Evolutionary conservation across 352 stramenopile species (phyloP).

Genomic region (Lagenidium sp.): DNA sequence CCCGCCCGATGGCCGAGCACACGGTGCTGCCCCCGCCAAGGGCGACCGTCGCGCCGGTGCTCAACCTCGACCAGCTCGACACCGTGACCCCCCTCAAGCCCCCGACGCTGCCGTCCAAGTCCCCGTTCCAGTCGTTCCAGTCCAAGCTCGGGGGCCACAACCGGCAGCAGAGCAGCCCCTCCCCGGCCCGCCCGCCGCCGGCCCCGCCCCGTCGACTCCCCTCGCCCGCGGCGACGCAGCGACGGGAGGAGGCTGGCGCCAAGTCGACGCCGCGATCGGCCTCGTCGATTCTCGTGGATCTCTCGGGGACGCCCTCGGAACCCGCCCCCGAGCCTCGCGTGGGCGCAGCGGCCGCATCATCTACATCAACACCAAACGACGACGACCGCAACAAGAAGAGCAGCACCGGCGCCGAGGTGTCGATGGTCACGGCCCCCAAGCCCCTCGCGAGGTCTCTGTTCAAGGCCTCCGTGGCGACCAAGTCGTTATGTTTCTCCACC

Average conservation of each 20-base stretch:
- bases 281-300: too few species aligned
- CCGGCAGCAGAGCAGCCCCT: too few species aligned
- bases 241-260: too few species aligned
- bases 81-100: constrained; percentile 8
- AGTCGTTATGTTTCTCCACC: constrained; percentile 76
- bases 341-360: constrained; percentile 5
- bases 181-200: too few species aligned
- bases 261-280: too few species aligned
- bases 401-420: constrained; percentile 1
- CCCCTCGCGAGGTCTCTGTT: constrained; percentile 43
- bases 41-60: constrained; percentile 24
- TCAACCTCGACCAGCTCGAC: constrained; percentile 12
- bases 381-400: background rate
- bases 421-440: constrained; percentile 19
- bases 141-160: too few species aligned
- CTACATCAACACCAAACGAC: constrained; percentile 1
- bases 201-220: too few species aligned
- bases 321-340: constrained; percentile 4
- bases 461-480: constrained; percentile 33
- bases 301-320: too few species aligned
- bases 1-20: constrained; percentile 9
- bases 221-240: too few species aligned
- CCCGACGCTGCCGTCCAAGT: constrained; percentile 33
- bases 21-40: constrained; percentile 8
- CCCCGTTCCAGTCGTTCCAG: constrained; percentile 75